These are phyloP conservation scores for Eucalyptus dawsonii DNA, from an alignment of 345 rosid species.

Conservation along the genomic window DNA sequence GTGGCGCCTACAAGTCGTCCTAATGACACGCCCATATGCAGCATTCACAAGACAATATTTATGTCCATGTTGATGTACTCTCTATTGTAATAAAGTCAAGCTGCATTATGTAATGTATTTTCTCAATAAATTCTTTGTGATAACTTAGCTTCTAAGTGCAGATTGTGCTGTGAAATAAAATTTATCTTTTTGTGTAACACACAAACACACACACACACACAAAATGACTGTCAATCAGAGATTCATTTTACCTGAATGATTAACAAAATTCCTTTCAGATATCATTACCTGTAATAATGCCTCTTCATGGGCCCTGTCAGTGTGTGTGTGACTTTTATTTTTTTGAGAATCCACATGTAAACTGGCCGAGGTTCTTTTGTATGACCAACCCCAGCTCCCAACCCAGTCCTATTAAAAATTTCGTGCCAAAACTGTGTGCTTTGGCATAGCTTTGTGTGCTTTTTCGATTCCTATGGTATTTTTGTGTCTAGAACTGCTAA, in stretches of 20 bases:
- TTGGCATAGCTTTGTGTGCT: neutral
- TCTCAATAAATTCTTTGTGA: neutral
- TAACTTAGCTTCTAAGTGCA: neutral
- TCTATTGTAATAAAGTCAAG: neutral
- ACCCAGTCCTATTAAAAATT: neutral
- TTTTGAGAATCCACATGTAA: neutral
- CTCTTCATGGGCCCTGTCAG: neutral
- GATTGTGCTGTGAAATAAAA: neutral
- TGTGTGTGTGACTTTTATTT: neutral
- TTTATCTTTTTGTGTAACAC: neutral
- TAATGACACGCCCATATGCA: neutral
- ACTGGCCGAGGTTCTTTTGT: neutral
- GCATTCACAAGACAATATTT: neutral
- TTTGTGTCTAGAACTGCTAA: neutral
- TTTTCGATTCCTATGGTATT: neutral
- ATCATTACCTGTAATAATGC: neutral
- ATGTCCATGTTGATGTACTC: neutral
- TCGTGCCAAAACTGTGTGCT: neutral
- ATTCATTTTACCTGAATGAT: neutral
- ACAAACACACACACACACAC: neutral
- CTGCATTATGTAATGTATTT: neutral
- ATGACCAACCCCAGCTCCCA: neutral
- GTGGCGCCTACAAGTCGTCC: neutral
- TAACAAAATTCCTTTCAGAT: neutral
- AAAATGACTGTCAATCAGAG: neutral